Evolutionary conservation across 2,329 filamentous ascomycete genomes (phyloP), one percentile per base, ranked within the genome.

Genomic region (Curvularia hawaiiensis): DNA sequence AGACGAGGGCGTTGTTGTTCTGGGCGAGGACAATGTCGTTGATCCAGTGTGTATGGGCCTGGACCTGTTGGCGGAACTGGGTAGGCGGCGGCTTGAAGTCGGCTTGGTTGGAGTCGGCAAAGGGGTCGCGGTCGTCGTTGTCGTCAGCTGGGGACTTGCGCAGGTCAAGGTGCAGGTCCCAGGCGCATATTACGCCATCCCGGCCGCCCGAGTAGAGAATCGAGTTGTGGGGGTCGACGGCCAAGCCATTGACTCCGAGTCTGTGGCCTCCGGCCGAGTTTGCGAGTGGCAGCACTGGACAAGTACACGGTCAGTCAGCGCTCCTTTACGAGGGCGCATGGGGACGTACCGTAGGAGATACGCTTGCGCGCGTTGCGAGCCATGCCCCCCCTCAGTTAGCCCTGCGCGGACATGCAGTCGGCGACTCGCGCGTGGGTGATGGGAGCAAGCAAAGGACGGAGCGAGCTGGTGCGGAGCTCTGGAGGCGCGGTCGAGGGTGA

Each of bases 181-280:
- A 99, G 60, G 94, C 92, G 79, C 95, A 99, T 66, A 99, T 89
- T 50, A 95, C 90, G 68, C 95, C 95, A 78, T 99, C 95, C 73
- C 95, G 89, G 59, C 95, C 95, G 65, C 92, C 95, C 45, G 95
- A 97, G 79, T 98, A 99, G 70, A 99, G 84, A 60, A 97, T 92
- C 54, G 89, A 90, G 76, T 90, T 90, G 66, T 89, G 84, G 60
- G 84, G 82, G 78, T 98, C 95, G 64, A 97, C 88, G 51, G 92
- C 92, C 60, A 99, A 86, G 62, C 94, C 93, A 82, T 98, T 97
- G 68, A 99, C 92, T 64, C 95, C 95, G 55, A 98, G 87, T 69
- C 93, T 85, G 81, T 99, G 95, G 56, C 94, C 94, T 65, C 91
- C 92, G 18, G 87, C 84, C 57, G 86, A 87, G 77, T 90, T 88